phyloP scores from a whole-genome alignment of 2,329 filamentous ascomycete genomes.

The Ophiognomonia clavigignenti-juglandacearum region DNA sequence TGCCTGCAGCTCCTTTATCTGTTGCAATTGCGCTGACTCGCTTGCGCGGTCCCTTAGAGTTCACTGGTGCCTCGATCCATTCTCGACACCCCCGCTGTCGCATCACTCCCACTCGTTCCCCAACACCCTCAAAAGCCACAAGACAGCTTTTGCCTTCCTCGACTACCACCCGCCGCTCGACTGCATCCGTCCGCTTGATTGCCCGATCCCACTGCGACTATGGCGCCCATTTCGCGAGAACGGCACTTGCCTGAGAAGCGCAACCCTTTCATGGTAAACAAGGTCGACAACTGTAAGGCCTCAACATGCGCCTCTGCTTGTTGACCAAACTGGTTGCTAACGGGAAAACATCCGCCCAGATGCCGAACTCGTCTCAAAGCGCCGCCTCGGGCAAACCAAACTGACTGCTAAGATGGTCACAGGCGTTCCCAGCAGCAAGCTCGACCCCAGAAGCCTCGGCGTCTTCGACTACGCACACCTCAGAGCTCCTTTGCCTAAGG shows the following conservation, averaged over 20 bases:
- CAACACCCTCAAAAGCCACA: constrained; percentile 4
- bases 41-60: neutral
- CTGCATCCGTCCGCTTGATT: too few species aligned
- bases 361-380: constrained; percentile 70
- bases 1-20: neutral
- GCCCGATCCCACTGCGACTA: constrained; percentile 12
- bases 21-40: constrained; percentile 11
- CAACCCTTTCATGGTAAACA: constrained; percentile 50
- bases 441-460: constrained; percentile 68
- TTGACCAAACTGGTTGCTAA: constrained; percentile 7
- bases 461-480: constrained; percentile 96
- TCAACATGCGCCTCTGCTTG: neutral
- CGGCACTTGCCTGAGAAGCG: constrained; percentile 37
- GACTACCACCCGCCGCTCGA: neutral
- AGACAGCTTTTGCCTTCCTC: neutral
- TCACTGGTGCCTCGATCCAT: constrained; percentile 4
- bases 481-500: constrained; percentile 85
- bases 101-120: constrained; percentile 3
- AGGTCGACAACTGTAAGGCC: constrained; percentile 45
- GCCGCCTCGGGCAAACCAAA: constrained; percentile 89
- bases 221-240: constrained; percentile 18
- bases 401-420: constrained; percentile 77
- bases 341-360: constrained; percentile 41
- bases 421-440: constrained; percentile 64
- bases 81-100: constrained; percentile 7